Conservation (phyloP, 164 flowering plant species). For the Taxillus chinensis region DNA sequence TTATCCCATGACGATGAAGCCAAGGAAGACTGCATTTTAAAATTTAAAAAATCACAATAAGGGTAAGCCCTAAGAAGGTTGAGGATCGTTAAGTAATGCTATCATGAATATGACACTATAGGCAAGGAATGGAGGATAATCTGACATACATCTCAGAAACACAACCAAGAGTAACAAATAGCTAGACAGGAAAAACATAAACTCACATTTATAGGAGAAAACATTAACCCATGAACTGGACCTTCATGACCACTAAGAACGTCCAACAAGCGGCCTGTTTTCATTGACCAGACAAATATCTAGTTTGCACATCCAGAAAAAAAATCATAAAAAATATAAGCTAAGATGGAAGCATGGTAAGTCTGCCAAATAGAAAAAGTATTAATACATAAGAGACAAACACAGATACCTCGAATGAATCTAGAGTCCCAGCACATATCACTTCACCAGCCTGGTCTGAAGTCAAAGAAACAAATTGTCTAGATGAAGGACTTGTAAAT, state of each 20-base stretch:
- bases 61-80: neutral
- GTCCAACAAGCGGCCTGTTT: slow-evolving; percentile 92
- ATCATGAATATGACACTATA: no score
- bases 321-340: neutral
- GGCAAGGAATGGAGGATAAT: no score
- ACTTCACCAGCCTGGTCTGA: slow-evolving; percentile 98
- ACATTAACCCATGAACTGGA: slow-evolving; percentile 93
- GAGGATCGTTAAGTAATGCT: no score
- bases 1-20: slow-evolving; percentile 99
- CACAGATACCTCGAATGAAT: slow-evolving; percentile 76
- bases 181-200: neutral
- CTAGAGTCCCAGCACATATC: slow-evolving; percentile 94
- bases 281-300: slow-evolving; percentile 99
- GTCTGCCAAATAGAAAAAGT: neutral
- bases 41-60: slow-evolving; percentile 4
- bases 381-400: neutral
- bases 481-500: slow-evolving; percentile 77
- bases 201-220: slow-evolving; percentile 90
- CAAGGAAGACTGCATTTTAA: slow-evolving; percentile 45
- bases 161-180: neutral
- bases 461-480: slow-evolving; percentile 92
- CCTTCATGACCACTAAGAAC: slow-evolving; percentile 94
- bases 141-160: neutral
- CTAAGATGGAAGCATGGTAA: neutral
- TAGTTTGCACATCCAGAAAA: slow-evolving; percentile 12